Evolutionary conservation across 257 asterid genomes (phyloP), one percentile per base, ranked within the genome.

Genomic region (Gentiana straminea): DNA sequence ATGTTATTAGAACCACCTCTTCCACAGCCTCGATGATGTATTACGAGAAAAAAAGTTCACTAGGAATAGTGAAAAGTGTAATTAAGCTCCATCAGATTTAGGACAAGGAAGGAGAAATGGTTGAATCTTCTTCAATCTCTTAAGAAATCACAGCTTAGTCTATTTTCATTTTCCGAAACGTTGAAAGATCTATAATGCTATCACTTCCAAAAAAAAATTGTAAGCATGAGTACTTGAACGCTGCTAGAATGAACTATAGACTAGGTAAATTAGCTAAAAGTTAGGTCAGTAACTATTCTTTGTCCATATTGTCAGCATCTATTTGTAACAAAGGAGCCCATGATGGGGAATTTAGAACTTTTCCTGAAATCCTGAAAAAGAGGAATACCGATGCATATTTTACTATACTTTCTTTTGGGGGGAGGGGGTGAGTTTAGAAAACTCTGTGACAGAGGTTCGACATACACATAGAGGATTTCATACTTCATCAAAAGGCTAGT

Each of bases 11-110:
- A 69, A 43, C 89, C 93, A 45, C 73, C 82, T 57, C 76, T 75
- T 57, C 87, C 88, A 55, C 81, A 83, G 59, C 95, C 94, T 49
- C 75, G 94, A 76, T 86, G 75, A 70, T 51, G 50, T 33, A 63
- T 54, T 33, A 54, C 57, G 54, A 35, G 41, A 44, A 66, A 36
- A 57, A 37, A 13, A 52, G 49, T 53, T 52, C 51, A 60, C 1
- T 33, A 32, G 57, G 13, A n/a, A 49, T 5, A 5, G 33, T 2
- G 35, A 15, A 15, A 44, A 51, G 5, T 32, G 45, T n/a, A 46
- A 35, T n/a, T 32, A 52, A 33, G n/a, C 32, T 35, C 51, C 35
- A 36, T 11, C 43, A 39, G 52, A 5, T 12, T 45, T 8, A 52
- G 43, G 41, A 37, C 57, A 36, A 51, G 13, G 58, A 63, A 62